Evolutionary conservation across 2,329 filamentous ascomycete genomes (phyloP), one percentile per base, ranked within the genome.

Genomic region (Alternaria brassicicola): DNA sequence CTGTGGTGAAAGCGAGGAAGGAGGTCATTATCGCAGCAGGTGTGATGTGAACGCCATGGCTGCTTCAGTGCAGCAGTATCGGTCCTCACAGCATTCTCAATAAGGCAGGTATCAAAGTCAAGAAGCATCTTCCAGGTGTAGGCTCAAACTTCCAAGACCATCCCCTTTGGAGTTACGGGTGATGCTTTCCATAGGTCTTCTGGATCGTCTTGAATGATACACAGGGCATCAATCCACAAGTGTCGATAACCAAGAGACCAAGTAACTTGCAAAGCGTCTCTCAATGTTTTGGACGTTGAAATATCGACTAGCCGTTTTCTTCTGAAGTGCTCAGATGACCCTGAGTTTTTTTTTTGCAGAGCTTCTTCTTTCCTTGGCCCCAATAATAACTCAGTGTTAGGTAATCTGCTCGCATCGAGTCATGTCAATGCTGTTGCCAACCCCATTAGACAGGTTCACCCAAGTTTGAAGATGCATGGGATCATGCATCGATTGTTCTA

Each of bases 141-240:
- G 73, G 74, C 6, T 61, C 65, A 15, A 74, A 74, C 33, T 70
- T 76, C n/a, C 74, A 76, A 55, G 74, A 76, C 51, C 71, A 73
- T 45, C 49, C 55, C 12, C 23, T 58, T 58, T 52, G 51, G 52
- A 59, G 51, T 45, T 10, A 4, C 7, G 15, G 41, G 25, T n/a
- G 30, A 19, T 13, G 28, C 25, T 1, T 19, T 45, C 1, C n/a
- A n/a, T 12, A 45, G 9, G 3, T 45, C 41, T 19, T 30, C n/a
- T 17, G 3, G n/a, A 15, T 45, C 41, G 13, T 45, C 41, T 0
- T 45, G 41, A 1, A 45, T 19, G 25, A 45, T 45, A 3, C 41
- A 45, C 2, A 45, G 9, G 3, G 41, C 41, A 13, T 45, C 41
- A 19, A 45, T 45, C 41, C 41, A 45, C 17, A 45, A 2, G 26